phyloP scores from a whole-genome alignment of 345 rosid genomes.

The Salix koriyanagi region DNA sequence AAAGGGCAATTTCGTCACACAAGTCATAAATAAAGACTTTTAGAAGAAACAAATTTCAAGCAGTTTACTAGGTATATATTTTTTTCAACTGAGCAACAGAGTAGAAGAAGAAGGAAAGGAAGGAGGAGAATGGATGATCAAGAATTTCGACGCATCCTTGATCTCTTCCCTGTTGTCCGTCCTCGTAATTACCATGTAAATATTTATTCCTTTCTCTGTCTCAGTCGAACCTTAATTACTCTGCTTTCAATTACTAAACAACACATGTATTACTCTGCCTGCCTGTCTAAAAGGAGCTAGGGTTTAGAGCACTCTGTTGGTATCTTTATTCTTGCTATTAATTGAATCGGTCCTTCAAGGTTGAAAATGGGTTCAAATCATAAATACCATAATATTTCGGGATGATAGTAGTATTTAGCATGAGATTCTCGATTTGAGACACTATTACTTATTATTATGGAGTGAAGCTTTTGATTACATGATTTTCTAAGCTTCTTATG shows the following conservation, averaged over 20 bases:
- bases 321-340: not conserved
- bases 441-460: not conserved
- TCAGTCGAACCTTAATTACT: not conserved
- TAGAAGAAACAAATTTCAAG: not conserved
- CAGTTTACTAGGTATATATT: not conserved
- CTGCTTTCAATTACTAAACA: not conserved
- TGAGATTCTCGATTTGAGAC: not conserved
- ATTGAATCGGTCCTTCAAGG: not conserved
- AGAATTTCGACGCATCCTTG: constrained; percentile 69
- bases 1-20: too few species aligned
- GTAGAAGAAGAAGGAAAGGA: not conserved
- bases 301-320: not conserved
- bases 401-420: not conserved
- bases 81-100: not conserved
- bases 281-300: not conserved
- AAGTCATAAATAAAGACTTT: not conserved
- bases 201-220: not conserved
- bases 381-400: not conserved
- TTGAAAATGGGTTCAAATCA: not conserved
- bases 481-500: not conserved
- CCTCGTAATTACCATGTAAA: constrained; percentile 61
- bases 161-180: constrained; percentile 79
- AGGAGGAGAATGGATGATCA: constrained; percentile 54
- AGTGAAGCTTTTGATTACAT: not conserved
- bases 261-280: not conserved